phyloP scores from a whole-genome alignment of 495 filamentous ascomycete species.

The Margaritispora aquatica region DNA sequence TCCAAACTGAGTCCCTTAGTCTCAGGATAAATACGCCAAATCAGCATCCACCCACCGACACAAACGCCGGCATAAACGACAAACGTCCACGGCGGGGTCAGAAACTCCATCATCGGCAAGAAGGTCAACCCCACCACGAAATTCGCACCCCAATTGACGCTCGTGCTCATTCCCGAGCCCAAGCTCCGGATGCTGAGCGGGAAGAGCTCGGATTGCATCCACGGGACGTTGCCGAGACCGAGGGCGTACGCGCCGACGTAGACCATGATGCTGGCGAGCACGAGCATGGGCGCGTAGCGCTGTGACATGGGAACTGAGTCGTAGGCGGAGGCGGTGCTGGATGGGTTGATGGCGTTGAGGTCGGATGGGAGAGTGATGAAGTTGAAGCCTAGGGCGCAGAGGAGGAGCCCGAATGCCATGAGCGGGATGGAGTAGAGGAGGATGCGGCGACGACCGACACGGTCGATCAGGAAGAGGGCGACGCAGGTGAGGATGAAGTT shows the following conservation, averaged over 20 bases:
- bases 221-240: conserved; percentile 87
- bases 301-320: conserved; percentile 35
- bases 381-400: conserved; percentile 61
- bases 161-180: conserved; percentile 76
- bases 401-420: conserved; percentile 67
- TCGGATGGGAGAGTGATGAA: conserved; percentile 42
- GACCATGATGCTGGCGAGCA: conserved; percentile 67
- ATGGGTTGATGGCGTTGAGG: conserved; percentile 24
- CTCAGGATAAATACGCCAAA: conserved; percentile 77
- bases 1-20: conserved; percentile 76
- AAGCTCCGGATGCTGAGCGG: conserved; percentile 74
- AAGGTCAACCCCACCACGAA: conserved; percentile 86
- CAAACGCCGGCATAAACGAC: conserved; percentile 68
- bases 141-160: conserved; percentile 86
- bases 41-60: conserved; percentile 53
- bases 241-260: conserved; percentile 83
- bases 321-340: conserved; percentile 22
- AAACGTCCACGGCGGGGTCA: conserved; percentile 76
- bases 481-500: conserved; percentile 77
- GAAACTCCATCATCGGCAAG: conserved; percentile 72
- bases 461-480: conserved; percentile 75
- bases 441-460: conserved; percentile 72
- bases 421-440: conserved; percentile 78
- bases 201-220: conserved; percentile 92
- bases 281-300: conserved; percentile 26